Evolutionary conservation across 345 rosid genomes (phyloP).

Genomic region (Lumnitzera littorea): DNA sequence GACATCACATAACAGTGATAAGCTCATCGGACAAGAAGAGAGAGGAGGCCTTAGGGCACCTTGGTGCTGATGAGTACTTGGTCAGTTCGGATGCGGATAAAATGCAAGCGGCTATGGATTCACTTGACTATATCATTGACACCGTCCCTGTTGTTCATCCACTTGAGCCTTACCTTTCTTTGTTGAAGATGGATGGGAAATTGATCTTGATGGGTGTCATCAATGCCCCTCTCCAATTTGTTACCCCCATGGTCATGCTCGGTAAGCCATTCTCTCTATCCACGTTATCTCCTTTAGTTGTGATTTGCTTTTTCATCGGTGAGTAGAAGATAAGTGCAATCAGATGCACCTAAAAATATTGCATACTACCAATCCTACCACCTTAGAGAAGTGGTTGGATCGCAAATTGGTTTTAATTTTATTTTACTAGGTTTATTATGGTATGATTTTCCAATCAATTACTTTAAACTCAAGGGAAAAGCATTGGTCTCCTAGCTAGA

Average conservation of each 20-base stretch:
- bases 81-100: conserved; percentile 54
- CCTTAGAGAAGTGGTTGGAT: too few relatives aligned
- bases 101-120: conserved; percentile 61
- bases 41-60: conserved; percentile 73
- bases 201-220: conserved; percentile 79
- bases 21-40: conserved; percentile 91
- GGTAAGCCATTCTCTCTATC: conserved; percentile 29
- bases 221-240: conserved; percentile 62
- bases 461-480: too few relatives aligned
- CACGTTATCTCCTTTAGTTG: not conserved
- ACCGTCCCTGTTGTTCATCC: conserved; percentile 84
- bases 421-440: too few relatives aligned
- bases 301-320: too few relatives aligned
- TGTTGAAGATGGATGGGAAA: conserved; percentile 78
- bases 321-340: too few relatives aligned
- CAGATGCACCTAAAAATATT: too few relatives aligned
- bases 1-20: conserved; percentile 87
- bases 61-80: conserved; percentile 80
- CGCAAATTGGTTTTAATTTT: too few relatives aligned
- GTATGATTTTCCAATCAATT: too few relatives aligned
- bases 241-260: conserved; percentile 70
- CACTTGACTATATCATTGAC: conserved; percentile 81
- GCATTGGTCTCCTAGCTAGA: too few relatives aligned
- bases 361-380: too few relatives aligned
- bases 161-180: conserved; percentile 69